Percentiles rank a stretch among this genome's conserved stretches.
These are phyloP conservation scores for Gaeumannomyces tritici DNA, from an alignment of 2,329 filamentous ascomycete genomes.

Conservation along the genomic window DNA sequence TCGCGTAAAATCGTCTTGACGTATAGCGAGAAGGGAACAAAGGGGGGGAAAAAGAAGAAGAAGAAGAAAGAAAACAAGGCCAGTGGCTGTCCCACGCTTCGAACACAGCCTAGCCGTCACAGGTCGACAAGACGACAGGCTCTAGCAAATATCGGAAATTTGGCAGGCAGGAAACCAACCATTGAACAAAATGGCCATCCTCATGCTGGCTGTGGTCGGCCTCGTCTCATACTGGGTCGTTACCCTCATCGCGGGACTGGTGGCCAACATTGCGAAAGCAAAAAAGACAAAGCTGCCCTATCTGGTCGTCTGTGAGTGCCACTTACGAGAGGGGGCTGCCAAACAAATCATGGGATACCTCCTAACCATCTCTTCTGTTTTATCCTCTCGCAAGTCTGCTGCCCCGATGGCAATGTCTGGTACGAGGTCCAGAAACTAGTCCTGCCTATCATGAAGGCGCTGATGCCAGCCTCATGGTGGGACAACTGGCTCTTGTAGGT, in stretches of 20 bases:
- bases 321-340: neutral
- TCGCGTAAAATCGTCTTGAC: no score
- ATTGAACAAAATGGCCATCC: slow-evolving; percentile 19
- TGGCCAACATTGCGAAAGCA: slow-evolving; percentile 36
- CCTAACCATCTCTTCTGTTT: neutral
- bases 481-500: slow-evolving; percentile 48
- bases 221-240: slow-evolving; percentile 23
- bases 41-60: no score
- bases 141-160: neutral
- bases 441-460: slow-evolving; percentile 40
- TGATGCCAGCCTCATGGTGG: slow-evolving; percentile 45
- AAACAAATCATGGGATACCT: neutral
- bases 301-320: slow-evolving; percentile 39
- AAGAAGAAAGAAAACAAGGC: no score
- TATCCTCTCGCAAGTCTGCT: slow-evolving; percentile 27
- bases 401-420: slow-evolving; percentile 43
- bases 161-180: neutral
- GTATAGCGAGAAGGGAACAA: no score
- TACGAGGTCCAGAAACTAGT: slow-evolving; percentile 43
- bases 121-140: neutral
- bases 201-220: slow-evolving; percentile 23
- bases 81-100: no score
- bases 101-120: no score
- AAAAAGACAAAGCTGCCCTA: slow-evolving; percentile 43
- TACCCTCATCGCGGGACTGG: slow-evolving; percentile 22